Percentiles rank a stretch among this genome's conserved stretches.
Evolutionary conservation across 768 basidiomycete genomes (phyloP).

Genomic region (Rickenella mellea): DNA sequence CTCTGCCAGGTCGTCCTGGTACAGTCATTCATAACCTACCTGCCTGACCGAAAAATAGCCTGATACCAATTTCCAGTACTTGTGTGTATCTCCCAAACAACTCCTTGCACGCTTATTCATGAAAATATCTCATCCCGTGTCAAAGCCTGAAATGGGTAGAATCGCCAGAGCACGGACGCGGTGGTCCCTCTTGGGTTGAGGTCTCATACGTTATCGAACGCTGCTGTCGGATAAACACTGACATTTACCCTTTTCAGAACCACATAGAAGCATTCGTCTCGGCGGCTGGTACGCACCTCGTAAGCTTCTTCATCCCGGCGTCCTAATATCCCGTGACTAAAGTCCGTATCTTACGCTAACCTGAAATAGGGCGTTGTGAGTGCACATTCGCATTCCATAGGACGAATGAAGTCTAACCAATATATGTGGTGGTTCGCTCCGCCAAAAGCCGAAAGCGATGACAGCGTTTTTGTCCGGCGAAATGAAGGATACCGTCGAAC

Average conservation of each 20-base stretch:
- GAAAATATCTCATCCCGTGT: neutral
- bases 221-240: neutral
- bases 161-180: slow-evolving; percentile 69
- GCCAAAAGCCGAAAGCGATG: slow-evolving; percentile 81
- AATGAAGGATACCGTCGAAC: slow-evolving; percentile 87
- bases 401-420: slow-evolving; percentile 2
- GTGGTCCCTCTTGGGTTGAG: slow-evolving; percentile 88
- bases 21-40: slow-evolving; percentile 4
- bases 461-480: slow-evolving; percentile 91
- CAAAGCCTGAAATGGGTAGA: slow-evolving; percentile 94
- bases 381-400: neutral
- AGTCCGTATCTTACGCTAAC: neutral
- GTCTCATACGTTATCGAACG: slow-evolving; percentile 25
- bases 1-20: slow-evolving; percentile 38
- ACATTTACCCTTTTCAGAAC: slow-evolving; percentile 31
- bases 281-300: slow-evolving; percentile 82
- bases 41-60: neutral
- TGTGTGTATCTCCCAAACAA: slow-evolving; percentile 41
- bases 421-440: neutral
- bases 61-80: slow-evolving; percentile 47
- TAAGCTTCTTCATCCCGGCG: slow-evolving; percentile 20
- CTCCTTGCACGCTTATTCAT: neutral
- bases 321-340: neutral
- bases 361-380: slow-evolving; percentile 61
- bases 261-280: slow-evolving; percentile 81